Evolutionary conservation across 2,329 filamentous ascomycete genomes (phyloP).

Genomic region (Pseudomassariella vexata): DNA sequence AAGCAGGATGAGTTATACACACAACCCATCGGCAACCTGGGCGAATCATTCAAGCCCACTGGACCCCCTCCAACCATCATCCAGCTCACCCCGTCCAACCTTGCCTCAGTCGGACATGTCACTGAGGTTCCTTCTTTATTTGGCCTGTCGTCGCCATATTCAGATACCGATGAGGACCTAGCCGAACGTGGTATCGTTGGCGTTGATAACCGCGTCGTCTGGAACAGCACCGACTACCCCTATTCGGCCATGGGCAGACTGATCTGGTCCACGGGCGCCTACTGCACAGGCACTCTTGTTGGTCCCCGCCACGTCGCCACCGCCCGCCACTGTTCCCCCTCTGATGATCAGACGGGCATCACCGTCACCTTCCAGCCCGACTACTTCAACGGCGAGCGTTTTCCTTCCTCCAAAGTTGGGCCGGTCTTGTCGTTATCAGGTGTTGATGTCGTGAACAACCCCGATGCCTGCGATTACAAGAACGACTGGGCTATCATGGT

Average conservation of each 20-base stretch:
- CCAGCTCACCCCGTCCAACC: too few species aligned
- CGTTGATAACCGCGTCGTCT: conserved; percentile 14
- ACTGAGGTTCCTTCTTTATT: too few species aligned
- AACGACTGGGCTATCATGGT: conserved; percentile 22
- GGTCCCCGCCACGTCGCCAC: conserved; percentile 23
- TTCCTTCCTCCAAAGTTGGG: too few species aligned
- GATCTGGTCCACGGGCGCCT: conserved; percentile 13
- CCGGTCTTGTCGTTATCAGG: too few species aligned
- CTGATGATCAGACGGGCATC: conserved; percentile 10
- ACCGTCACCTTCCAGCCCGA: conserved; percentile 17
- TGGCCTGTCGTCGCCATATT: too few species aligned
- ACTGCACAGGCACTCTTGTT: conserved; percentile 21
- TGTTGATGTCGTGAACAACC: too few species aligned
- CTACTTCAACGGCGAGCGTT: conserved; percentile 17
- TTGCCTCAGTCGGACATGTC: too few species aligned
- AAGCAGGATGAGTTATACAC: too few species aligned
- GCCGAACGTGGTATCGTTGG: conserved; percentile 16
- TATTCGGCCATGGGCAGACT: conserved; percentile 16
- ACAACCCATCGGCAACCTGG: too few species aligned
- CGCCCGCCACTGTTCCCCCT: conserved; percentile 19
- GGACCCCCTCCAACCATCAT: too few species aligned
- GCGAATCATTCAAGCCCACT: too few species aligned
- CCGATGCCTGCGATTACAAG: conserved; percentile 16
- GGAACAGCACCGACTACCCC: conserved; percentile 12
- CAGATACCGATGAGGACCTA: too few species aligned